These are phyloP conservation scores for Phytophthora parvispora DNA, from an alignment of 352 stramenopile species.

Conservation along the genomic window DNA sequence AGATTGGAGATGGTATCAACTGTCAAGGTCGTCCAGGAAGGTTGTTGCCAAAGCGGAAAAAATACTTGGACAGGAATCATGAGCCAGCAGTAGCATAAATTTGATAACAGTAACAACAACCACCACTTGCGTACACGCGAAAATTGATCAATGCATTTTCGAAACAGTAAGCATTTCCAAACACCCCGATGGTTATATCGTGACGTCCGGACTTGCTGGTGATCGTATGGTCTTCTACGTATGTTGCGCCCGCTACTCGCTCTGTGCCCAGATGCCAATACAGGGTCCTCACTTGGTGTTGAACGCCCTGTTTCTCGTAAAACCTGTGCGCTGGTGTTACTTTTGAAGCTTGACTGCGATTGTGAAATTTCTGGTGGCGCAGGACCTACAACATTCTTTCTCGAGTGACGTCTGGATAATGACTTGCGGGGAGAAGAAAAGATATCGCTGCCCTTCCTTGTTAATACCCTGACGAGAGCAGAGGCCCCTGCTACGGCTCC, in stretches of 20 bases:
- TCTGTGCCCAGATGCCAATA: neutral
- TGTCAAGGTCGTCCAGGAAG: slow-evolving; percentile 32
- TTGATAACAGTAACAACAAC: slow-evolving; percentile 38
- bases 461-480: neutral
- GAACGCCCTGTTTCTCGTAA: neutral
- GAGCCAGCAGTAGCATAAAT: slow-evolving; percentile 54
- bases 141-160: slow-evolving; percentile 48
- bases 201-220: neutral
- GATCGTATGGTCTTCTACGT: neutral
- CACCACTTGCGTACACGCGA: slow-evolving; percentile 50
- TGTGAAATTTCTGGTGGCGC: neutral
- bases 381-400: neutral
- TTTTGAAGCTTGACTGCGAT: slow-evolving; percentile 3
- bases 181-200: neutral
- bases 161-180: neutral
- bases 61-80: slow-evolving; percentile 53
- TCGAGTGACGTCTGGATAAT: neutral
- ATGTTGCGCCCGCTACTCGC: neutral
- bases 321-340: neutral
- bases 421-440: neutral
- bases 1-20: slow-evolving; percentile 41
- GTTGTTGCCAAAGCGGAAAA: slow-evolving; percentile 45
- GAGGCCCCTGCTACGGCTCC: slow-evolving; percentile 1
- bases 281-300: neutral
- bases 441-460: neutral